These are phyloP conservation scores for Actinomortierella ambigua DNA, from an alignment of 371 early-diverging fungal genomes.

Conservation along the genomic window DNA sequence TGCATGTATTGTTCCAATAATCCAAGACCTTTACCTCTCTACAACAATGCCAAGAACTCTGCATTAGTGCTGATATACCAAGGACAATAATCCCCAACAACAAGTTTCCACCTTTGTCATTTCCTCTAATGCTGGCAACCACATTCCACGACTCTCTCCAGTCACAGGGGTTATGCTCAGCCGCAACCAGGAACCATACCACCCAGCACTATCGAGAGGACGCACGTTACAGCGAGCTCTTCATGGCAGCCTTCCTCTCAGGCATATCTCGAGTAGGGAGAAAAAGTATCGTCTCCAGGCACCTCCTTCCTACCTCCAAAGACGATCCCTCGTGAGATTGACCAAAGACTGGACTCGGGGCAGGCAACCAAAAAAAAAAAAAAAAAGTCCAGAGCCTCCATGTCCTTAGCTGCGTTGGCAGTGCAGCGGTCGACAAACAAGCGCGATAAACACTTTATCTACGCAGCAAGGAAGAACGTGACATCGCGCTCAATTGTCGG, in stretches of 20 bases:
- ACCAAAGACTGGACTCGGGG: slow-evolving; percentile 13
- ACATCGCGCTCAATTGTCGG: slow-evolving; percentile 6
- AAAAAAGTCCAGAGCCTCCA: slow-evolving; percentile 10
- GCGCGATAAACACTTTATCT: slow-evolving; percentile 2
- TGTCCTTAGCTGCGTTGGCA: slow-evolving; percentile 7
- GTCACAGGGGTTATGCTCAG: too few relatives aligned
- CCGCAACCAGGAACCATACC: too few relatives aligned
- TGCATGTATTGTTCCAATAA: too few relatives aligned
- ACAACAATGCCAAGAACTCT: too few relatives aligned
- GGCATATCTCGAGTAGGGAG: slow-evolving; percentile 15
- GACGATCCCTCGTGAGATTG: slow-evolving; percentile 8
- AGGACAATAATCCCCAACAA: too few relatives aligned
- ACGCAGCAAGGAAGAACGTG: slow-evolving; percentile 9
- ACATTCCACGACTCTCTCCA: too few relatives aligned
- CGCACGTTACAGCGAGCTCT: too few relatives aligned
- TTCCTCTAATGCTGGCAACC: too few relatives aligned
- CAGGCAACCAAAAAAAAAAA: slow-evolving; percentile 16
- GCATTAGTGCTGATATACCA: too few relatives aligned
- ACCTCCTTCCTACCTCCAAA: slow-evolving; percentile 4
- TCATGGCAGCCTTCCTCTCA: slow-evolving; percentile 12
- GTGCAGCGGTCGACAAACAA: slow-evolving; percentile 2
- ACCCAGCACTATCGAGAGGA: too few relatives aligned
- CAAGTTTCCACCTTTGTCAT: too few relatives aligned
- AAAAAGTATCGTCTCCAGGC: slow-evolving; percentile 8
- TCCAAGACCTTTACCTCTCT: too few relatives aligned